A percentile compares a stretch with the other conserved stretches of the same genome.
Evolutionary conservation across 345 rosid genomes (phyloP).

Genomic region (Aquilaria yunnanensis): DNA sequence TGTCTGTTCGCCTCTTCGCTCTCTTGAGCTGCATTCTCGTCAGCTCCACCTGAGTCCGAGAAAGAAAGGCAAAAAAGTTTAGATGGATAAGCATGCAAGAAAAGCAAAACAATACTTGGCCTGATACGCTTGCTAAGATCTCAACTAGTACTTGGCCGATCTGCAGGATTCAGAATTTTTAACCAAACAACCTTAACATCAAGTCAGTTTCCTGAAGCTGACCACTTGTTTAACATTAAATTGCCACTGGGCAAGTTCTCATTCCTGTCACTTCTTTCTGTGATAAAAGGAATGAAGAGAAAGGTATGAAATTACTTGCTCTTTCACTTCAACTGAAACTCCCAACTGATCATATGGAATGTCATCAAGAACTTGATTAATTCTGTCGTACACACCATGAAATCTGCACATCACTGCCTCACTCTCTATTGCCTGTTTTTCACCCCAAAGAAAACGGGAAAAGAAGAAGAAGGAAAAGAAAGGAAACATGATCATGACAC

Average conservation of each 20-base stretch:
- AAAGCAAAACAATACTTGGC: too few relatives aligned
- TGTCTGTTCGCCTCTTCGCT: slow-evolving; percentile 46
- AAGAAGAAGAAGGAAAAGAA: not conserved
- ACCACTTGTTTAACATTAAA: too few relatives aligned
- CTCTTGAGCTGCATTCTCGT: slow-evolving; percentile 48
- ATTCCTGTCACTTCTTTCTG: too few relatives aligned
- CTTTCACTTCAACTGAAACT: slow-evolving; percentile 51
- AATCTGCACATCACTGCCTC: slow-evolving; percentile 51
- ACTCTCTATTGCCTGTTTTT: slow-evolving; percentile 49
- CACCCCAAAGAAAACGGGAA: not conserved
- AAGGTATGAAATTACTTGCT: slow-evolving; percentile 33
- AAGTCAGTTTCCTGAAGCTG: too few relatives aligned
- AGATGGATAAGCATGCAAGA: too few relatives aligned
- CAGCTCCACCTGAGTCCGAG: slow-evolving; percentile 39
- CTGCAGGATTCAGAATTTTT: too few relatives aligned
- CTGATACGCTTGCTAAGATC: too few relatives aligned
- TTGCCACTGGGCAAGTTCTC: too few relatives aligned
- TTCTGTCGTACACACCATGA: slow-evolving; percentile 41
- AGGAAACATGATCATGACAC: not conserved
- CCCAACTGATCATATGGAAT: slow-evolving; percentile 41
- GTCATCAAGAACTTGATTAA: slow-evolving; percentile 41
- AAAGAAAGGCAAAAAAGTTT: not conserved
- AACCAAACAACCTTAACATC: too few relatives aligned
- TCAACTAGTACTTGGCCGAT: too few relatives aligned
- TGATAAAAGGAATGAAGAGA: not conserved